Conservation (phyloP, 2,329 filamentous ascomycete species). For the Beauveria bassiana region DNA sequence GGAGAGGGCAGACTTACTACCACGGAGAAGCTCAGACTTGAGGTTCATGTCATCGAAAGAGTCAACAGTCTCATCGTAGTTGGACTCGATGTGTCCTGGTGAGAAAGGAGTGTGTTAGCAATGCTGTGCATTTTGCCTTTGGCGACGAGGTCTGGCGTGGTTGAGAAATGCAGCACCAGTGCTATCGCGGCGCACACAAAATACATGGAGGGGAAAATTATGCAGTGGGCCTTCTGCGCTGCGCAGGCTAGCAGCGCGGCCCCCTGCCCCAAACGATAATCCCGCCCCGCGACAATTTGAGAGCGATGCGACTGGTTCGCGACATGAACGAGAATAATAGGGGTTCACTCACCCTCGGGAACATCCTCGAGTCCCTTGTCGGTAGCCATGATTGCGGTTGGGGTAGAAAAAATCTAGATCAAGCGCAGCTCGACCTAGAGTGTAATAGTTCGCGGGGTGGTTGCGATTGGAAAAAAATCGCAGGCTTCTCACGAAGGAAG, state of each 20-base stretch:
- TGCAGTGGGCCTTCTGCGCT: conserved; percentile 4
- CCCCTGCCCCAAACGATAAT: conserved; percentile 6
- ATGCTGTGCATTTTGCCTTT: conserved; percentile 12
- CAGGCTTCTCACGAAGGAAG: conserved; percentile 28
- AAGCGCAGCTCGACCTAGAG: conserved; percentile 71
- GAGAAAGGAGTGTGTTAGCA: conserved; percentile 6
- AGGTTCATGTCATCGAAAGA: conserved; percentile 98
- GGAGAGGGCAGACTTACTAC: conserved; percentile 44
- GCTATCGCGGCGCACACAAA: conserved; percentile 8
- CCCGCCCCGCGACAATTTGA: conserved; percentile 7
- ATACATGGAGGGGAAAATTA: conserved; percentile 6
- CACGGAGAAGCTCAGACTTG: conserved; percentile 94
- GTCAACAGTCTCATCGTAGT: conserved; percentile 99
- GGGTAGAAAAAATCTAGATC: conserved; percentile 51
- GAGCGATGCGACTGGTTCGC: conserved; percentile 1
- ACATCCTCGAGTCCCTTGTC: conserved; percentile 98
- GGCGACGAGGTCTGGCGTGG: neutral
- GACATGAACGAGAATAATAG: neutral
- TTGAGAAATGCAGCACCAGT: neutral
- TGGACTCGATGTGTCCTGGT: conserved; percentile 97
- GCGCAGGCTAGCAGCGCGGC: neutral
- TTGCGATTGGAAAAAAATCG: conserved; percentile 27
- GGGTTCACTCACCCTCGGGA: conserved; percentile 71
- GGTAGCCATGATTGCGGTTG: conserved; percentile 92
- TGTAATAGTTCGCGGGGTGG: conserved; percentile 34